These are phyloP conservation scores for Emmonsiellopsis sp. DNA, from an alignment of 2,329 filamentous ascomycete species.

Conservation along the genomic window DNA sequence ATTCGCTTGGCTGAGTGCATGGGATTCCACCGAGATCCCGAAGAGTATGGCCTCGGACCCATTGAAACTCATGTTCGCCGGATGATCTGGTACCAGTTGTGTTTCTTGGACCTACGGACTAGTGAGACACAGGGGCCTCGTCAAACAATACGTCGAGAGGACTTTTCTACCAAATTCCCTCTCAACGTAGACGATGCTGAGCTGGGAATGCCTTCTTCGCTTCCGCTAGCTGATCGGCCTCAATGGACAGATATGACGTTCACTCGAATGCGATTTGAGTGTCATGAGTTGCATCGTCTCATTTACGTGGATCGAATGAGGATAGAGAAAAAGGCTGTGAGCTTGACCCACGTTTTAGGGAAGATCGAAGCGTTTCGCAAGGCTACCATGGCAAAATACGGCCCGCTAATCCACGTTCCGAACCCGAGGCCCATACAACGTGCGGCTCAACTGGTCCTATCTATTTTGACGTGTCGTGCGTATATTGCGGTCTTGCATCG, in stretches of 20 bases:
- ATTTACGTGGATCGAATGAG: conserved; percentile 62
- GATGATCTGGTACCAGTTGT: conserved; percentile 68
- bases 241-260: conserved; percentile 62
- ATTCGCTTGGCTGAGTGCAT: conserved; percentile 70
- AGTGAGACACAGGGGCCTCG: conserved; percentile 66
- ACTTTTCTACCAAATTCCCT: conserved; percentile 66
- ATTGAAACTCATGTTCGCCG: conserved; percentile 64
- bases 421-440: conserved; percentile 49
- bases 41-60: conserved; percentile 55
- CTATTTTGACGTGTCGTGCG: conserved; percentile 53
- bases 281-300: conserved; percentile 62
- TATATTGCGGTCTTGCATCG: conserved; percentile 61
- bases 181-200: conserved; percentile 61
- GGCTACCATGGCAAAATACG: conserved; percentile 57
- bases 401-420: conserved; percentile 50
- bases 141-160: conserved; percentile 61
- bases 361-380: conserved; percentile 62
- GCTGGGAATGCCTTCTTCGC: conserved; percentile 37
- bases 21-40: conserved; percentile 64
- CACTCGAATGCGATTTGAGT: conserved; percentile 60
- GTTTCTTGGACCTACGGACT: conserved; percentile 65
- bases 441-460: conserved; percentile 56
- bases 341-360: conserved; percentile 54
- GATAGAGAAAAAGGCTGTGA: conserved; percentile 53
- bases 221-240: conserved; percentile 39